Base-by-base conservation (phyloP, 306 rosid genomes). In the Gynostemma pentaphyllum region DNA sequence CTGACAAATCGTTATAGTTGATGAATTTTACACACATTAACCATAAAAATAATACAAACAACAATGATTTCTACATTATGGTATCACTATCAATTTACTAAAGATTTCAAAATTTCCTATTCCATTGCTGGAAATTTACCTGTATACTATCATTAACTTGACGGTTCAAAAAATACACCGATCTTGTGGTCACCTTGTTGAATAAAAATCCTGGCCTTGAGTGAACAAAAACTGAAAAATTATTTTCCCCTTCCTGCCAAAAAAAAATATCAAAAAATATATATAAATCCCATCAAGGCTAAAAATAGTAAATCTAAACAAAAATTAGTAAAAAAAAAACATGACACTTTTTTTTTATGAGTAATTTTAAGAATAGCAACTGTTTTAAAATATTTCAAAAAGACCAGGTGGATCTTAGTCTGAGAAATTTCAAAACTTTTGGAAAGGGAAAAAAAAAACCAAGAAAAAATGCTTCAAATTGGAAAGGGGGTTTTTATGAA, bases 71-170 rank as follows among this genome's bases (percentile, higher is more conserved):
- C 5, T 14, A 21, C 48, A 23, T 14, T n/a, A n/a, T n/a, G n/a
- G n/a, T n/a, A n/a, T n/a, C n/a, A 61, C 6, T 23, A 61, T 26
- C 36, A 54, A 61, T 23, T 13, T 40, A 18, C 29, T 13, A 28
- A 39, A 27, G 22, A 24, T 15, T 15, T 9, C 37, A 32, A 16
- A 30, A 54, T 54, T 54, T 54, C 45, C 10, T 9, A 36, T 19
- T 18, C n/a, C 47, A 59, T 37, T 23, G 26, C 12, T 36, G 28
- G 50, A 61, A 40, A 12, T 4, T 74, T 68, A 94, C 99, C 99
- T 94, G 99, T 78, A 78, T 79, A 30, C 99, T 94, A 65, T 86
- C 69, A 75, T 94, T 94, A 52, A 88, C 94, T 86, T 94, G 99
- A 32, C 97, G 97, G 76, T 88, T 69, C 83, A 88, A 62, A 82